Evolutionary conservation across 148 eudicot species (phyloP).

Genomic region (Polygonum aviculare): DNA sequence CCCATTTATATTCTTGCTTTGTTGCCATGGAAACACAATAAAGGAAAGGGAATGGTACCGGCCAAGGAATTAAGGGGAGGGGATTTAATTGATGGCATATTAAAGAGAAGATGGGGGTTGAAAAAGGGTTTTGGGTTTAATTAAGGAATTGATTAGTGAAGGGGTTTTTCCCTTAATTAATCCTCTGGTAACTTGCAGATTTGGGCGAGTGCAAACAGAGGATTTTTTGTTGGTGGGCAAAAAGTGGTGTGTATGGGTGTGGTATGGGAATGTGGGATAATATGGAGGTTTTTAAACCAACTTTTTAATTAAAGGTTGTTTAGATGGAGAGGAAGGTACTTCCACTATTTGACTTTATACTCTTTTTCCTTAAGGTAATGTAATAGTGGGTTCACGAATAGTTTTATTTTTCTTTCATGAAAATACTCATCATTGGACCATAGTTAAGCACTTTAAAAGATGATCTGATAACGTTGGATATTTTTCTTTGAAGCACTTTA

Average conservation of each 20-base stretch:
- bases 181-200: neutral
- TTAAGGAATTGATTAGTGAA: neutral
- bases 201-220: neutral
- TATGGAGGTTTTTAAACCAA: neutral
- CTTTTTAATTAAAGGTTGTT: neutral
- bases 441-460: neutral
- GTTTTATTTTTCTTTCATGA: neutral
- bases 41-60: neutral
- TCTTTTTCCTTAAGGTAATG: neutral
- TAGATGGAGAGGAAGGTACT: conserved; percentile 4
- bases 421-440: no score
- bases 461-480: no score
- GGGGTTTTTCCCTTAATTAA: neutral
- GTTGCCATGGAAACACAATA: neutral
- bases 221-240: neutral
- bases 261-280: neutral
- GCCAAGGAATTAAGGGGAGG: neutral
- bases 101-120: neutral
- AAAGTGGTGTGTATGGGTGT: neutral
- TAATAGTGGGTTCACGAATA: neutral
- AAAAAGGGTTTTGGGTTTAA: neutral
- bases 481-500: neutral
- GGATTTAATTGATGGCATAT: neutral
- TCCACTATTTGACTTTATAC: neutral
- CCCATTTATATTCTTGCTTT: neutral